These are phyloP conservation scores for Stagonosporopsis tanaceti DNA, from an alignment of 2,329 filamentous ascomycete species.

Conservation along the genomic window DNA sequence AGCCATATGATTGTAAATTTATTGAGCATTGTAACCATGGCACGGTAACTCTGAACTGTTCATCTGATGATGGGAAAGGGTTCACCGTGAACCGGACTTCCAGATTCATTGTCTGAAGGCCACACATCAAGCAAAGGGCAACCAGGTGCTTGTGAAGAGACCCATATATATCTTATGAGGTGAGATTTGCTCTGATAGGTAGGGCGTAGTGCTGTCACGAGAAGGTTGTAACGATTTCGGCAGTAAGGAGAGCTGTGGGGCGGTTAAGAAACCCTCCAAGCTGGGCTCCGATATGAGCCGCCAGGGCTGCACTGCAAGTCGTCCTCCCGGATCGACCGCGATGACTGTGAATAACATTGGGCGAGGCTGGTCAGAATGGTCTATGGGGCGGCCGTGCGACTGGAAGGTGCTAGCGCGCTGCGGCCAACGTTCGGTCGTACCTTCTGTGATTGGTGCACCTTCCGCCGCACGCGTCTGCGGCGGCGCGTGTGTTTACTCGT, in stretches of 20 bases:
- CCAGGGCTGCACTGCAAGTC: background rate
- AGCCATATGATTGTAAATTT: no score
- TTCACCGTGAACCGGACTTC: no score
- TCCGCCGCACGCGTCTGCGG: conserved; percentile 4
- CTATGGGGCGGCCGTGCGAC: conserved; percentile 9
- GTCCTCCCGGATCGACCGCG: conserved; percentile 5
- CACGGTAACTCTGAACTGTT: no score
- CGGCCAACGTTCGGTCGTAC: conserved; percentile 12
- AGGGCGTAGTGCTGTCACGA: no score
- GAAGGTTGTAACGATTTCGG: background rate
- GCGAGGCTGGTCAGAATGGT: conserved; percentile 13
- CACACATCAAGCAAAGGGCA: no score
- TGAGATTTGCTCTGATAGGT: no score
- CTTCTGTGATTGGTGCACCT: conserved; percentile 11
- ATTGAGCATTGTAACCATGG: no score
- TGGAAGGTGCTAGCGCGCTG: conserved; percentile 14
- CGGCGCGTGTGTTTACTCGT: conserved; percentile 11
- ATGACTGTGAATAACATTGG: conserved; percentile 8
- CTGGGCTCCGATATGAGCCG: background rate
- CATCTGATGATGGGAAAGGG: no score
- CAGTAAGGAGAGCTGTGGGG: background rate
- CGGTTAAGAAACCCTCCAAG: no score
- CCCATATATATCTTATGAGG: no score
- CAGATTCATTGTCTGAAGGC: no score
- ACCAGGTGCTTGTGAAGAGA: no score